Percentiles rank a stretch among this genome's conserved stretches.
phyloP scores from a whole-genome alignment of 805 yeast species.

The Metschnikowia similis region DNA sequence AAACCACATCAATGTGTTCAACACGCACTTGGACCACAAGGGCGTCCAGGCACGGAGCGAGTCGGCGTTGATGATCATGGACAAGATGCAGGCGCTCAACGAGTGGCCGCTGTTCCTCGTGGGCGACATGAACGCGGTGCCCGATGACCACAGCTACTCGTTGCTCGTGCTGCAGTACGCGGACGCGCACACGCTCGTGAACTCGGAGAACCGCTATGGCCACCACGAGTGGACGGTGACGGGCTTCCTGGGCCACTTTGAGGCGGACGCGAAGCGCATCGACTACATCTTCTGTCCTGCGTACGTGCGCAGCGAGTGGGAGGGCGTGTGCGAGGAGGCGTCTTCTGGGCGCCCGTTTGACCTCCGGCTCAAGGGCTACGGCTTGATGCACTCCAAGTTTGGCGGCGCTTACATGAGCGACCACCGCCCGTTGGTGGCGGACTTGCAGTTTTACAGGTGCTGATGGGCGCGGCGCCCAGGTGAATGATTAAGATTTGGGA shows the following conservation, averaged over 20 bases:
- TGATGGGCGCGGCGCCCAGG: too few species aligned
- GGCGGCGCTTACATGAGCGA: constrained; percentile 32
- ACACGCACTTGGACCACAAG: constrained; percentile 20
- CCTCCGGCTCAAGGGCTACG: constrained; percentile 23
- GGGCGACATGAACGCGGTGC: constrained; percentile 29
- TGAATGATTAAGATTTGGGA: too few species aligned
- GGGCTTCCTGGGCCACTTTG: constrained; percentile 28
- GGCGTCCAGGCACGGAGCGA: constrained; percentile 13
- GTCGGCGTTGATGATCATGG: constrained; percentile 10
- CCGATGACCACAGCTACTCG: constrained; percentile 19
- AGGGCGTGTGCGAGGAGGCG: constrained; percentile 14
- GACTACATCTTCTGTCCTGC: constrained; percentile 31
- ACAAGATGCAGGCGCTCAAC: constrained; percentile 11
- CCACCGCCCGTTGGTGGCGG: constrained; percentile 34
- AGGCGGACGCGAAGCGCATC: constrained; percentile 27
- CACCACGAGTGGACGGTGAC: constrained; percentile 29
- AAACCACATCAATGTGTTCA: constrained; percentile 16
- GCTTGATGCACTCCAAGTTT: constrained; percentile 31
- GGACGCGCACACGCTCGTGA: constrained; percentile 20
- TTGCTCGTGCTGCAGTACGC: constrained; percentile 10
- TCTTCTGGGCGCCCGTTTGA: constrained; percentile 8
- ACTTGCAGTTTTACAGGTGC: constrained; percentile 13
- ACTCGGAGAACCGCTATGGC: constrained; percentile 25
- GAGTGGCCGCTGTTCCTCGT: constrained; percentile 30
- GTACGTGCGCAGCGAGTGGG: constrained; percentile 16